Conservation (phyloP, 441 rosid genomes). For the Sinapis alba region DNA sequence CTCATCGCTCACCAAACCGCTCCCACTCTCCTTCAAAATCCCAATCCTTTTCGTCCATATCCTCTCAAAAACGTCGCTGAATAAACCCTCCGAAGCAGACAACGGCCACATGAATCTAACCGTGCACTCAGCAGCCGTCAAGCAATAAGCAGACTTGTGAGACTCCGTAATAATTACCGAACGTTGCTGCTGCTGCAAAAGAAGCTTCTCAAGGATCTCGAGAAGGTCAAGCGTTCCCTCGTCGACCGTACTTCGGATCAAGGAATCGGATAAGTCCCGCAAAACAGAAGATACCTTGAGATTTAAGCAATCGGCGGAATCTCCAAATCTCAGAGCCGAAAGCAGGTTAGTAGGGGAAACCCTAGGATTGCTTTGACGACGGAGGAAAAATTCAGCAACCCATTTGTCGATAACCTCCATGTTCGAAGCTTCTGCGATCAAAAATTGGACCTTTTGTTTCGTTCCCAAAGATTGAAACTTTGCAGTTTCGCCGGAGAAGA, state of each 20-base stretch:
- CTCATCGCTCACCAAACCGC: constrained; percentile 30
- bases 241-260: constrained; percentile 13
- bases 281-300: constrained; percentile 30
- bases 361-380: constrained; percentile 24
- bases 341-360: constrained; percentile 2
- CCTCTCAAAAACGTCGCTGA: constrained; percentile 30
- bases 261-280: constrained; percentile 17
- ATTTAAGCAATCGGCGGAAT: neutral
- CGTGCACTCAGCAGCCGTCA: constrained; percentile 38
- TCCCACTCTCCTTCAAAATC: constrained; percentile 26
- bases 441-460: neutral
- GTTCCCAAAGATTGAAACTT: neutral
- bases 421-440: neutral
- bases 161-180: constrained; percentile 17
- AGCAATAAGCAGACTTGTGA: constrained; percentile 40
- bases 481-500: constrained; percentile 5
- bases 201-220: constrained; percentile 38
- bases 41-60: constrained; percentile 33
- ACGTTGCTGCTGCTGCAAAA: neutral
- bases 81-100: constrained; percentile 22
- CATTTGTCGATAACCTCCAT: constrained; percentile 15
- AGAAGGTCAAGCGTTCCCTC: constrained; percentile 34
- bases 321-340: constrained; percentile 16
- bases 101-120: constrained; percentile 37
- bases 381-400: constrained; percentile 28